These are phyloP conservation scores for Pichia rugopelliculosa DNA, from an alignment of 805 yeast genomes.

Conservation along the genomic window DNA sequence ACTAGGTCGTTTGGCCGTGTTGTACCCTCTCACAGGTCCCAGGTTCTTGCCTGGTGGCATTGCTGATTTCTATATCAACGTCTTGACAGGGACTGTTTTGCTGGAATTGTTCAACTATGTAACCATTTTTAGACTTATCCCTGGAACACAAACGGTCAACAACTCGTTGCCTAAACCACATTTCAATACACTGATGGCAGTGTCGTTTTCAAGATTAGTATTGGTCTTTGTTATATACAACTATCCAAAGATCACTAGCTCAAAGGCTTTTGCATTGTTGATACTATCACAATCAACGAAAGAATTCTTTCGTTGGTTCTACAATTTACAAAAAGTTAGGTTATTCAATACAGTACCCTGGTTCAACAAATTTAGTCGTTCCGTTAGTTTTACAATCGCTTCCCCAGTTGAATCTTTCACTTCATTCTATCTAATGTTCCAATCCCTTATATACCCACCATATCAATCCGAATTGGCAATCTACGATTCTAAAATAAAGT, in stretches of 20 bases:
- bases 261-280: constrained; percentile 18
- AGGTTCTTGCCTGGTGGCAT: constrained; percentile 64
- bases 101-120: constrained; percentile 19
- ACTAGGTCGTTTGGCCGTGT: constrained; percentile 39
- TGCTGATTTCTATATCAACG: constrained; percentile 46
- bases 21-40: constrained; percentile 59
- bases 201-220: constrained; percentile 10
- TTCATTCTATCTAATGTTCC: constrained; percentile 20
- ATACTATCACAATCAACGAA: constrained; percentile 17
- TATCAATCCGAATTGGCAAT: constrained; percentile 14
- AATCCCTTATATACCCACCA: constrained; percentile 14
- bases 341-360: constrained; percentile 17
- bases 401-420: constrained; percentile 18
- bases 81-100: constrained; percentile 10
- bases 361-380: constrained; percentile 15
- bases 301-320: constrained; percentile 21
- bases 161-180: constrained; percentile 14
- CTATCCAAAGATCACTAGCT: constrained; percentile 24
- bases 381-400: constrained; percentile 11
- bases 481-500: constrained; percentile 11
- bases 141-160: constrained; percentile 9
- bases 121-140: constrained; percentile 12
- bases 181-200: constrained; percentile 8
- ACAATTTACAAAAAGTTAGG: constrained; percentile 23
- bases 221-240: constrained; percentile 16